Evolutionary conservation across 179 eudicot genomes (phyloP).

Genomic region (Amaranthus tricolor): DNA sequence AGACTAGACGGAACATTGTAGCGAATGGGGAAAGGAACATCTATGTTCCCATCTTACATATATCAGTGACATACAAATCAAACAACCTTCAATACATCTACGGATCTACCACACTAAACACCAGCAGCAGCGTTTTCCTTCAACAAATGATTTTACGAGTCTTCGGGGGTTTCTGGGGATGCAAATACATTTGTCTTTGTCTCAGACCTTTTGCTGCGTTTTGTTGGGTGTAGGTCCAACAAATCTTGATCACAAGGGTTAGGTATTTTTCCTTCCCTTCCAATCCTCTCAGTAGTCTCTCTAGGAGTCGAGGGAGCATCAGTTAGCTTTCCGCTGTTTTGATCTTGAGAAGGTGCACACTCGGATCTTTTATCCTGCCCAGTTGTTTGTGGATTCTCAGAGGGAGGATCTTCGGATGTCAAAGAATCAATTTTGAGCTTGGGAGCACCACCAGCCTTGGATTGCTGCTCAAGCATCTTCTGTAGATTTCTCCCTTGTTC

Average conservation of each 20-base stretch:
- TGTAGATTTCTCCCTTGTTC: constrained; percentile 91
- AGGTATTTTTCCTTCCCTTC: constrained; percentile 30
- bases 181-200: constrained; percentile 17
- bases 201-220: constrained; percentile 43
- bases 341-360: constrained; percentile 27
- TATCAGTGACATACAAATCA: constrained; percentile 8
- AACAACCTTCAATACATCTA: constrained; percentile 6
- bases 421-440: constrained; percentile 36
- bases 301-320: constrained; percentile 30
- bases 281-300: constrained; percentile 31
- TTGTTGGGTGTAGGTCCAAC: constrained; percentile 36
- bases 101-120: constrained; percentile 17
- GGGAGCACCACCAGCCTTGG: constrained; percentile 44
- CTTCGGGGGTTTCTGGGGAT: constrained; percentile 21
- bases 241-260: constrained; percentile 25
- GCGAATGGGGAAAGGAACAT: neutral
- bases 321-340: constrained; percentile 24
- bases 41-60: constrained; percentile 8
- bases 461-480: constrained; percentile 85
- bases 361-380: constrained; percentile 10
- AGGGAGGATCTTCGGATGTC: constrained; percentile 31
- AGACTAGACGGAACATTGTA: neutral
- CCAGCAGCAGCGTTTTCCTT: neutral
- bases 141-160: constrained; percentile 6
- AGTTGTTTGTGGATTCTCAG: constrained; percentile 26